Base-by-base conservation (phyloP, 257 asterid genomes). In the Lithospermum erythrorhizon region DNA sequence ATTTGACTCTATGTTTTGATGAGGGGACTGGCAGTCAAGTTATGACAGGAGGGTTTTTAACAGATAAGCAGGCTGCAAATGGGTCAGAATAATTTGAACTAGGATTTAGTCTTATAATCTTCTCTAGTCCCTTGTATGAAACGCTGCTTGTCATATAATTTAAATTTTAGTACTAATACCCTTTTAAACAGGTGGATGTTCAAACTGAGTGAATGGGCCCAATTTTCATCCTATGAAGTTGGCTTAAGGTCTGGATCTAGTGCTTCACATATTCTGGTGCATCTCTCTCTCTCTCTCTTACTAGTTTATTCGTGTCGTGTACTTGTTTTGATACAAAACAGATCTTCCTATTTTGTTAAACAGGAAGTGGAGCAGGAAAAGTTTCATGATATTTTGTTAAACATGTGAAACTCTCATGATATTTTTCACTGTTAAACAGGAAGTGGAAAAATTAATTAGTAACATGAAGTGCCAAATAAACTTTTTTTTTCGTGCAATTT, bases 21-120 rank as follows among this genome's bases (percentile, higher is more conserved):
- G 99, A 89, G 82, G 99, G 99, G 61, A 93, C 96, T 74, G 99
- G 99, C 64, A 82, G 75, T 73, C 90, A 86, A 83, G 83, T 86
- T 74, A 89, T 93, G 99, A 80, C 95, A 35, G 97, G 97, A 66
- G 99, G 99, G 58, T 93, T 93, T 78, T 84, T 89, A 82, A 93
- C 97, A 20, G 97, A 89, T 73, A 89, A 86, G 81, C 95, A 89
- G 84, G 97, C 97, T 75, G 79, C 97, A 61, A 86, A 83, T 25
- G 99, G 99, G 99, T 89, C 71, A 70, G 84, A 64, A 74, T 73
- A 66, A 41, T 41, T 52, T 64, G 65, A 62, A 57, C 41, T 53
- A 65, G 56, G 61, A 48, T 71, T 22, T 64, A 65, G 57, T 61
- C 71, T 57, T 48, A 61, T 64, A 41, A 35, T 41, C 2, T 37